Conservation (phyloP, 2,329 filamentous ascomycete genomes). For the Hymenoscyphus fraxineus region DNA sequence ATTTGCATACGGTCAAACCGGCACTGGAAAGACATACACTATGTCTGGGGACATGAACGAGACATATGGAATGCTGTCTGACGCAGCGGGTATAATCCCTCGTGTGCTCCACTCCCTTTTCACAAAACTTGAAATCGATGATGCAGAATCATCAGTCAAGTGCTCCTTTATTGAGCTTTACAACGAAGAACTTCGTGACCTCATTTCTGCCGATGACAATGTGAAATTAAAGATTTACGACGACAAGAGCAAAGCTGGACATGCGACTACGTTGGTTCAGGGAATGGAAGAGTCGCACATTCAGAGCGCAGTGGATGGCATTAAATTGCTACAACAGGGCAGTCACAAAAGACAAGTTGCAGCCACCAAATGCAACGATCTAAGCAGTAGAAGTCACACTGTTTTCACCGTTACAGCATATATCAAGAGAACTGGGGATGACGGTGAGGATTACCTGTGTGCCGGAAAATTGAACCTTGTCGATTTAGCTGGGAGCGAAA, state of each 20-base stretch:
- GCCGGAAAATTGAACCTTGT: conserved; percentile 94
- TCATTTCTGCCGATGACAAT: conserved; percentile 77
- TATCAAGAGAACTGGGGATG: conserved; percentile 75
- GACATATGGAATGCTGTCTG: conserved; percentile 77
- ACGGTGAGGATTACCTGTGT: conserved; percentile 85
- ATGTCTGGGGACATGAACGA: conserved; percentile 98
- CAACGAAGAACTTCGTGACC: conserved; percentile 91
- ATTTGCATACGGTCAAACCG: conserved; percentile 96
- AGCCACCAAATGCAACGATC: conserved; percentile 98
- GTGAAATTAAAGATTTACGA: conserved; percentile 94
- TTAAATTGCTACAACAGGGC: conserved; percentile 82
- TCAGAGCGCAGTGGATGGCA: conserved; percentile 76
- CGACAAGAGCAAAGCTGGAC: conserved; percentile 80
- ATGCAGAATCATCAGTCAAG: conserved; percentile 83
- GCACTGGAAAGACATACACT: conserved; percentile 97
- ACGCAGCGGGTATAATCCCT: conserved; percentile 92
- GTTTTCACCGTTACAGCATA: conserved; percentile 95
- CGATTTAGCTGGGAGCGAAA: conserved; percentile 94
- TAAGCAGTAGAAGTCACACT: conserved; percentile 94
- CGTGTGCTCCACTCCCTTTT: conserved; percentile 86
- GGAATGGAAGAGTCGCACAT: conserved; percentile 98
- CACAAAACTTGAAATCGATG: conserved; percentile 72
- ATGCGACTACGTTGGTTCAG: conserved; percentile 82
- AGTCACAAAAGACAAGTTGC: conserved; percentile 96
- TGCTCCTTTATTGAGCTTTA: conserved; percentile 99